Percentiles rank a stretch among this genome's conserved stretches.
These are phyloP conservation scores for Dujonia santamariae DNA, from an alignment of 1,139 yeast species.

Conservation along the genomic window DNA sequence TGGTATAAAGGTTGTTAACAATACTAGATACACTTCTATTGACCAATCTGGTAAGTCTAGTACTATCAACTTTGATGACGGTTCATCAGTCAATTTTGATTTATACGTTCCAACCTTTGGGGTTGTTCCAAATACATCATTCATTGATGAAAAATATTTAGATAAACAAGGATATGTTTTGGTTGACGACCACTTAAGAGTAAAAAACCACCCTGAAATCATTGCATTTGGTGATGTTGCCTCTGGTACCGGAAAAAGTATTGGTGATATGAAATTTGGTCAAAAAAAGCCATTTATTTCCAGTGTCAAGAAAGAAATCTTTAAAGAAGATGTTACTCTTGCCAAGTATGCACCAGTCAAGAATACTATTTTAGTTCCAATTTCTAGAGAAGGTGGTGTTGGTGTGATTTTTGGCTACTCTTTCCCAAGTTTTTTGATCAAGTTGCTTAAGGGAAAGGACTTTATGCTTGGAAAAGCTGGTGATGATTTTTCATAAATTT, in stretches of 20 bases:
- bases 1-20: conserved; percentile 26
- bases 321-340: conserved; percentile 12
- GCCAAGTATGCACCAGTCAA: conserved; percentile 13
- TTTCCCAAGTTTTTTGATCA: conserved; percentile 28
- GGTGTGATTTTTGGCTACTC: conserved; percentile 27
- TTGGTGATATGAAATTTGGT: conserved; percentile 23
- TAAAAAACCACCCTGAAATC: conserved; percentile 22
- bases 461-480: conserved; percentile 18
- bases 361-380: conserved; percentile 24
- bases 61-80: conserved; percentile 15
- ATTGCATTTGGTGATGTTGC: conserved; percentile 33
- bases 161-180: conserved; percentile 20
- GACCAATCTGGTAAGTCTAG: conserved; percentile 1
- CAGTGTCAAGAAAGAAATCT: conserved; percentile 16
- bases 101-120: conserved; percentile 23
- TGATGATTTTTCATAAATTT: conserved; percentile 1
- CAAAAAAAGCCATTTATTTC: conserved; percentile 20
- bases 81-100: conserved; percentile 20
- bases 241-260: conserved; percentile 18
- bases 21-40: conserved; percentile 11
- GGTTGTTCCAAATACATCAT: conserved; percentile 24
- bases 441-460: conserved; percentile 22
- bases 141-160: conserved; percentile 14
- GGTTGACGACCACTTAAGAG: conserved; percentile 24
- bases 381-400: conserved; percentile 36